phyloP scores from a whole-genome alignment of 169 alveolate species.

The Cryptosporidium sp. region DNA sequence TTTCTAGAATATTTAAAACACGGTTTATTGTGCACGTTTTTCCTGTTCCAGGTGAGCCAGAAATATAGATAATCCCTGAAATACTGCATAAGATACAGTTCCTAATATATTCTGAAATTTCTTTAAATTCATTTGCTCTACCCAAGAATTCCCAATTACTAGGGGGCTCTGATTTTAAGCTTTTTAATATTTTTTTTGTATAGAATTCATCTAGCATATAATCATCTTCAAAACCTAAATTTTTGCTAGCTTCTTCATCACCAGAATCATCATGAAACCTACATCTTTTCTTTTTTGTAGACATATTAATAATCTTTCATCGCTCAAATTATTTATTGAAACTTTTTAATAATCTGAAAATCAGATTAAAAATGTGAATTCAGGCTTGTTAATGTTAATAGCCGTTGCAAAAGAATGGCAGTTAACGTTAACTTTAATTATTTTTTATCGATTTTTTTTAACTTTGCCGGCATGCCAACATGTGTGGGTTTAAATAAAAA shows the following conservation, averaged over 20 bases:
- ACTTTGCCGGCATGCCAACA: conserved; percentile 65
- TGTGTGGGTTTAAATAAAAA: conserved; percentile 45
- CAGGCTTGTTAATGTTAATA: neutral
- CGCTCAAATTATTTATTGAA: neutral
- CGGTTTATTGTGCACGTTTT: conserved; percentile 48
- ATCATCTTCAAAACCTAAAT: neutral
- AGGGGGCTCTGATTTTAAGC: conserved; percentile 46
- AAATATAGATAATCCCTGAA: conserved; percentile 43
- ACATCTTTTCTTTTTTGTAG: neutral
- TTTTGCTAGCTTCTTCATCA: neutral
- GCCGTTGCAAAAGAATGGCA: neutral
- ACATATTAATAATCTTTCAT: neutral
- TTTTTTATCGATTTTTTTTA: neutral
- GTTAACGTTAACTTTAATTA: too few species aligned
- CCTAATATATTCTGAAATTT: conserved; percentile 9
- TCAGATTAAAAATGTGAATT: neutral
- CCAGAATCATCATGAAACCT: conserved; percentile 12
- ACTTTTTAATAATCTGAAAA: neutral
- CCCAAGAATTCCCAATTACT: conserved; percentile 26
- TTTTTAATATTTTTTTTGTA: conserved; percentile 20
- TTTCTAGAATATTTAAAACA: conserved; percentile 30
- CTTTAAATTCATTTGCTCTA: conserved; percentile 37
- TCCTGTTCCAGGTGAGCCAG: conserved; percentile 76
- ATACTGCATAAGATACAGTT: neutral
- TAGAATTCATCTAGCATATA: neutral